Evolutionary conservation across 352 stramenopile genomes (phyloP).

Genomic region (Phytophthora ramorum): DNA sequence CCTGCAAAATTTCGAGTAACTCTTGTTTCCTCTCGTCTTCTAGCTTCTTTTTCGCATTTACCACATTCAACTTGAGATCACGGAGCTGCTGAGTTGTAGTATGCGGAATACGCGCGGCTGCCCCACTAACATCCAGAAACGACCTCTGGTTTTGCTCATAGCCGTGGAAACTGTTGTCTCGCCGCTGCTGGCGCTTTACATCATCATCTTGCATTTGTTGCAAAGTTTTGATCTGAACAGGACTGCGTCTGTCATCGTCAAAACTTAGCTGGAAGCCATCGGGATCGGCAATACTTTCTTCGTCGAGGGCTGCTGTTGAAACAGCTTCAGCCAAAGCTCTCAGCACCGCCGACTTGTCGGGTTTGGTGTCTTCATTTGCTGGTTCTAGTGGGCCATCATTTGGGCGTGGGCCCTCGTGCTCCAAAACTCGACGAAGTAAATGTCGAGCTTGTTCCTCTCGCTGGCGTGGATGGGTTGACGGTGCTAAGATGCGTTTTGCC

Average conservation of each 20-base stretch:
- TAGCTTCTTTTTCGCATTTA: conserved; percentile 30
- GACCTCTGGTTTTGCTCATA: conserved; percentile 21
- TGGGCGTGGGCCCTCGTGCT: conserved; percentile 6
- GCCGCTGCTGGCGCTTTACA: conserved; percentile 20
- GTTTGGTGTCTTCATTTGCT: not conserved
- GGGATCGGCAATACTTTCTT: conserved; percentile 20
- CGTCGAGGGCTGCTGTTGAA: conserved; percentile 5
- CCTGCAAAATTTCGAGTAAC: conserved; percentile 30
- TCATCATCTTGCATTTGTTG: conserved; percentile 11
- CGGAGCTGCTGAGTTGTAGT: conserved; percentile 35
- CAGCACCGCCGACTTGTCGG: conserved; percentile 6
- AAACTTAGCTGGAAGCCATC: conserved; percentile 24
- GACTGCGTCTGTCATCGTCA: conserved; percentile 6
- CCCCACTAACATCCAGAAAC: conserved; percentile 39
- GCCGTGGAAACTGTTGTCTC: conserved; percentile 30
- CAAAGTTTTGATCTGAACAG: conserved; percentile 14
- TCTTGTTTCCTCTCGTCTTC: conserved; percentile 35
- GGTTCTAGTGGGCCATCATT: not conserved
- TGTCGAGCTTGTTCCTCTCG: conserved; percentile 49
- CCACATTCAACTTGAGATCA: conserved; percentile 25
- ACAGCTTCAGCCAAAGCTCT: conserved; percentile 11
- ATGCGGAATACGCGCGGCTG: conserved; percentile 32
- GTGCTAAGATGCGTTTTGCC: conserved; percentile 21
- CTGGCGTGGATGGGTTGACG: conserved; percentile 32
- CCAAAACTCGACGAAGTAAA: conserved; percentile 43